phyloP scores from a whole-genome alignment of 2,329 filamentous ascomycete genomes.

The Harringtonia aguacate region DNA sequence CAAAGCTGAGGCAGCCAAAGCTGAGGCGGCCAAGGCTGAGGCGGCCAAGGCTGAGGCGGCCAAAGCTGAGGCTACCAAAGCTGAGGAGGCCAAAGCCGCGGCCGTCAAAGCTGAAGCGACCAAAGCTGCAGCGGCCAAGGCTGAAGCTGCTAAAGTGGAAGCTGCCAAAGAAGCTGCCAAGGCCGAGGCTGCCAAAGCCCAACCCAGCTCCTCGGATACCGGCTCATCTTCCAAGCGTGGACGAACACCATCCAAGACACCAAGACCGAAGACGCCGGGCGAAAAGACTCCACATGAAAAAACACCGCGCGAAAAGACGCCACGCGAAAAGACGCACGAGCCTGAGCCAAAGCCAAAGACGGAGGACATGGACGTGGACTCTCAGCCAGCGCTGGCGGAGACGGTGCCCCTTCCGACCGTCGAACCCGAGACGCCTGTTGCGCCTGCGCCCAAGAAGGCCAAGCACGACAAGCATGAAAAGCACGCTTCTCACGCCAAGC shows the following conservation, averaged over 20 bases:
- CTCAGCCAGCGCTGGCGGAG: background rate
- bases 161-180: background rate
- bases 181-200: background rate
- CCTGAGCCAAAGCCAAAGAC: background rate
- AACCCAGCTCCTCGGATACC: too few species aligned
- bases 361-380: conserved; percentile 2
- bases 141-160: too few species aligned
- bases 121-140: background rate
- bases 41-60: background rate
- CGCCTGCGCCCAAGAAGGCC: too few species aligned
- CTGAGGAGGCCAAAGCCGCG: too few species aligned
- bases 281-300: background rate
- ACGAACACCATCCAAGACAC: too few species aligned
- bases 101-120: background rate
- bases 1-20: background rate
- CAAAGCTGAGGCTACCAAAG: background rate
- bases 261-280: background rate
- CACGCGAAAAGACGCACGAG: background rate
- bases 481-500: too few species aligned
- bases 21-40: background rate
- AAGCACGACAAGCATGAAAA: too few species aligned
- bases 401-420: background rate
- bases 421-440: background rate
- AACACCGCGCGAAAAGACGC: background rate
- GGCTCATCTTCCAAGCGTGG: too few species aligned